A percentile compares a stretch with the other conserved stretches of the same genome.
These are phyloP conservation scores for Parathielavia hyrcaniae DNA, from an alignment of 495 filamentous ascomycete species.

Conservation along the genomic window DNA sequence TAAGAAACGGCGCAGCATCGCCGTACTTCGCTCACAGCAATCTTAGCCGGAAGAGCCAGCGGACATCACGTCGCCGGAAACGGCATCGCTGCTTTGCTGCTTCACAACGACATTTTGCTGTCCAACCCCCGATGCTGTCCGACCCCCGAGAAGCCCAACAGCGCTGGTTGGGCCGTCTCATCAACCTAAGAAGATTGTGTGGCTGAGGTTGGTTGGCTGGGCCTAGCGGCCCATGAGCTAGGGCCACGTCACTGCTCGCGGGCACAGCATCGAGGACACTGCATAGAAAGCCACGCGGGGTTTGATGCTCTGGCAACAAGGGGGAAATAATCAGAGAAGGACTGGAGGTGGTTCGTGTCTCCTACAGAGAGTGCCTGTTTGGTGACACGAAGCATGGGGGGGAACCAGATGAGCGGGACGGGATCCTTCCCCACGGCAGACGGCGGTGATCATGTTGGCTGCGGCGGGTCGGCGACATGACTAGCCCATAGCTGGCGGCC, in stretches of 20 bases:
- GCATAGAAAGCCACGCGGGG: background rate
- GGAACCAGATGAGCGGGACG: background rate
- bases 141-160: background rate
- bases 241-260: constrained; percentile 12
- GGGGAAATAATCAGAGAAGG: too few relatives aligned
- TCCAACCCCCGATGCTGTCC: too few relatives aligned
- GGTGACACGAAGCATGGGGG: constrained; percentile 8
- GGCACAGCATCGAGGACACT: constrained; percentile 6
- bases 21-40: too few relatives aligned
- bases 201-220: background rate
- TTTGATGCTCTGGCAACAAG: background rate
- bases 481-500: background rate
- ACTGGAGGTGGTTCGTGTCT: background rate
- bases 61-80: too few relatives aligned
- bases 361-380: background rate
- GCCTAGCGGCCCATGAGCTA: background rate
- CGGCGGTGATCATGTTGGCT: background rate
- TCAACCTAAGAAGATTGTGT: too few relatives aligned
- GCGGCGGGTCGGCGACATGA: too few relatives aligned
- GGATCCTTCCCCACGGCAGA: background rate
- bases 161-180: background rate
- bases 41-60: too few relatives aligned
- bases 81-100: too few relatives aligned
- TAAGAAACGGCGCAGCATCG: too few relatives aligned
- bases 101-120: too few relatives aligned